phyloP scores from a whole-genome alignment of 441 rosid species.

The Pelargonium citronellum region DNA sequence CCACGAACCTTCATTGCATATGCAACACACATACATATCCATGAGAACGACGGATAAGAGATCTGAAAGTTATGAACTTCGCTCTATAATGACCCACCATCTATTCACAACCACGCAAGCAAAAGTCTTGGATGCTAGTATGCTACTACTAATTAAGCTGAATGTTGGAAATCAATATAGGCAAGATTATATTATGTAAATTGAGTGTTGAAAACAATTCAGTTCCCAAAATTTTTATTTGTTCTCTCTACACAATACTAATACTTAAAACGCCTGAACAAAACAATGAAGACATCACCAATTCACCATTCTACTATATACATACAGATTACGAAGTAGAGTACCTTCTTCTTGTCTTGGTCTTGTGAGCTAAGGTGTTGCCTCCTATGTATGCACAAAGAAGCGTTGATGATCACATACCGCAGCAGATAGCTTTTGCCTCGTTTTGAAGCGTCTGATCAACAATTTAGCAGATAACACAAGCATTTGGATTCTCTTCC shows the following conservation, averaged over 20 bases:
- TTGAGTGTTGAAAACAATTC: not conserved
- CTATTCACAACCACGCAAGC: no score
- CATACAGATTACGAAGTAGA: not conserved
- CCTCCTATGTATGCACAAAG: slow-evolving; percentile 19
- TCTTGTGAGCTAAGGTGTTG: not conserved
- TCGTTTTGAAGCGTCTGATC: no score
- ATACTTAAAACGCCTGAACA: slow-evolving; percentile 20
- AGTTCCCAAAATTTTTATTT: slow-evolving; percentile 31
- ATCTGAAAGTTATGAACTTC: no score
- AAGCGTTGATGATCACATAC: not conserved
- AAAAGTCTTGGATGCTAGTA: no score
- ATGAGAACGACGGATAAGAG: no score
- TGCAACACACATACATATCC: no score
- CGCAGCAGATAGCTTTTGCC: not conserved
- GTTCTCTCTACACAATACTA: slow-evolving; percentile 22
- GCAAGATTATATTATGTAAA: no score
- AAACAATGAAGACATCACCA: slow-evolving; percentile 9
- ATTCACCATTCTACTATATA: slow-evolving; percentile 24
- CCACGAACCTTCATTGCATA: no score
- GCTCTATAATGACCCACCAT: no score
- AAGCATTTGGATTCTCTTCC: slow-evolving; percentile 86
- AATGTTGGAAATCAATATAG: no score
- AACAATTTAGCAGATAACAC: slow-evolving; percentile 45
- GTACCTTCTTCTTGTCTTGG: not conserved
- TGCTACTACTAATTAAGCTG: no score